phyloP scores from a whole-genome alignment of 208 protist species.

The Leishmania lainsoni region DNA sequence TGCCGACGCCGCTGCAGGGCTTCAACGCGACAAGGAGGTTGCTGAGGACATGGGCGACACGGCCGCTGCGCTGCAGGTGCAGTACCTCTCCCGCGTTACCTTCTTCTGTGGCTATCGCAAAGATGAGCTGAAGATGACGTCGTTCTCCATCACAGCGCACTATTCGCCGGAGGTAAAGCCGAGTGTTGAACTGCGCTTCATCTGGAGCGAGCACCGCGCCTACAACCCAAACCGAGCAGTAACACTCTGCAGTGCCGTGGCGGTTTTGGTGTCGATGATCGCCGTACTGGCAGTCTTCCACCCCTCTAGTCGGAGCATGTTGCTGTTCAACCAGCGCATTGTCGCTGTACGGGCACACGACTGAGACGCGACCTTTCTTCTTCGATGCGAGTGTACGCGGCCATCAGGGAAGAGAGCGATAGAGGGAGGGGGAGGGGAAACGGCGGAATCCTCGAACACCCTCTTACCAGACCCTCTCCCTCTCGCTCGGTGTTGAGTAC shows the following conservation, averaged over 20 bases:
- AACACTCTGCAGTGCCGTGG: constrained; percentile 47
- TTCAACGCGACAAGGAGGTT: background rate
- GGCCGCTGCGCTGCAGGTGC: constrained; percentile 7
- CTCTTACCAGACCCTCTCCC: background rate
- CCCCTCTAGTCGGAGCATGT: constrained; percentile 28
- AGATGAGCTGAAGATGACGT: constrained; percentile 58
- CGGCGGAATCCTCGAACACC: background rate
- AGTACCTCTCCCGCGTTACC: constrained; percentile 42
- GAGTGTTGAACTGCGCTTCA: constrained; percentile 44
- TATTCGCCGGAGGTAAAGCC: constrained; percentile 39
- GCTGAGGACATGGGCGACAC: constrained; percentile 3
- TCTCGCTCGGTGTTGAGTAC: background rate
- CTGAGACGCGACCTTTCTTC: constrained; percentile 7
- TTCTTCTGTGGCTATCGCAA: constrained; percentile 74
- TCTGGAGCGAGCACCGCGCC: constrained; percentile 65
- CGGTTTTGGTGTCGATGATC: constrained; percentile 43
- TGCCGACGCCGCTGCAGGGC: background rate
- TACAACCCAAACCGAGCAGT: constrained; percentile 68
- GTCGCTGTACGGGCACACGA: constrained; percentile 46
- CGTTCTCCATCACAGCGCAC: constrained; percentile 33
- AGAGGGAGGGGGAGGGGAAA: background rate
- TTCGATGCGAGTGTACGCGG: background rate
- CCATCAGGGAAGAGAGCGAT: background rate
- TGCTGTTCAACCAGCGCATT: constrained; percentile 46
- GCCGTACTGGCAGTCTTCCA: constrained; percentile 45